These are phyloP conservation scores for Agapanthus africanus DNA, from an alignment of 106 monocot genomes.

Conservation along the genomic window DNA sequence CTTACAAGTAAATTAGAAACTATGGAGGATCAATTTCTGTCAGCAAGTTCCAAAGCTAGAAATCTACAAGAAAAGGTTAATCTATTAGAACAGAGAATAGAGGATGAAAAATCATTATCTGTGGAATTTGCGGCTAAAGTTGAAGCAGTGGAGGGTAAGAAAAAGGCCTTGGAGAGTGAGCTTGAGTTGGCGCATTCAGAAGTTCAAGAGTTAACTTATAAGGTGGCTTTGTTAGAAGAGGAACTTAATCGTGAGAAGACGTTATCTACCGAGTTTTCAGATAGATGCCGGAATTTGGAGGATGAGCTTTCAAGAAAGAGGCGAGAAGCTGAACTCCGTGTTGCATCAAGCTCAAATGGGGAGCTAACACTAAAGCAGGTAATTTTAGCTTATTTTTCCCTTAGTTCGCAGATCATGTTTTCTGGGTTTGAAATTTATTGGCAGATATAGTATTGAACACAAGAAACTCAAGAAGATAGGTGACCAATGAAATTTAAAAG, in stretches of 20 bases:
- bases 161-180: slow-evolving; percentile 12
- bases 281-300: neutral
- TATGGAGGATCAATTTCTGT: slow-evolving; percentile 1
- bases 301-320: slow-evolving; percentile 9
- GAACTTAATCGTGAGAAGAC: neutral
- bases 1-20: slow-evolving; percentile 15
- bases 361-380: slow-evolving; percentile 37
- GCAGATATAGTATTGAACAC: neutral
- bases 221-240: slow-evolving; percentile 17
- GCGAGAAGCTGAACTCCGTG: slow-evolving; percentile 18
- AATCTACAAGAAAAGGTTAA: slow-evolving; percentile 21
- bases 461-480: neutral
- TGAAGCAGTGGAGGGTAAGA: slow-evolving; percentile 9
- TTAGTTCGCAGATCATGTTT: neutral
- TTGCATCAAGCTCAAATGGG: slow-evolving; percentile 22
- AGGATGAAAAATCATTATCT: slow-evolving; percentile 21
- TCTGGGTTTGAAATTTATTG: neutral
- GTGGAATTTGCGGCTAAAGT: slow-evolving; percentile 25
- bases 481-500: too few relatives aligned
- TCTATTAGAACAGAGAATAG: slow-evolving; percentile 20
- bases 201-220: slow-evolving; percentile 8
- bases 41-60: slow-evolving; percentile 18
- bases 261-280: neutral
- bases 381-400: neutral
- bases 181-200: slow-evolving; percentile 15